Evolutionary conservation across 768 basidiomycete genomes (phyloP), one percentile per base, ranked within the genome.

Genomic region (Pisolithus albus): DNA sequence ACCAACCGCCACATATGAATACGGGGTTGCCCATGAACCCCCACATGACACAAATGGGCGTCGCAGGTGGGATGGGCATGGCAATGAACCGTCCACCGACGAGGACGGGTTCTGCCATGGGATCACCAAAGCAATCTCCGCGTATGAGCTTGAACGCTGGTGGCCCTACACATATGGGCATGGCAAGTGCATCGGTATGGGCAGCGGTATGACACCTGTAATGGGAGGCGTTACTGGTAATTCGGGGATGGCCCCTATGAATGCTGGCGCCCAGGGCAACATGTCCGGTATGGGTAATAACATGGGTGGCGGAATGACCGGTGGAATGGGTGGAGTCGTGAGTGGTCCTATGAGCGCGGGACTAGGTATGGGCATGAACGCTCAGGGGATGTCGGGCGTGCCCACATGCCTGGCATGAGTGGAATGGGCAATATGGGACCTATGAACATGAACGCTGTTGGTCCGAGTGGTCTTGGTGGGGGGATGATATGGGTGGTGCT

Each of bases 51-150:
- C 60, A 62, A 1, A 62, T 62, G 51, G 49, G 47, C 21, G 39
- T 40, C 26, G 21, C 49, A 28, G 56, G 40, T 15, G 52, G 46
- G 19, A 58, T 59, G 54, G 58, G 52, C 49, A 58, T 61, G 51
- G 55, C 51, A 23, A 53, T 64, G 56, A 61, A 61, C 47, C 65
- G 65, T 1, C 64, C 65, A 9, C 65, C 65, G 1, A 65, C 64
- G 8, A 51, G 64, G 45, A 56, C 64, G 0, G 66, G 59, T n/a
- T 68, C 65, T n/a, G 64, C 66, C 0, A 58, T 53, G 38, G 60
- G 46, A 10, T 66, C 65, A 15, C 66, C 65, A 8, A 66, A 64
- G 44, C 64, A 66, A 1, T 62, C 66, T 0, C 65, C 66, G 1
- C 58, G 63, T 23, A 36, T 61, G 56, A 19, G 53, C n/a, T 46